A percentile compares a stretch with the other conserved stretches of the same genome.
Evolutionary conservation across 768 basidiomycete species (phyloP).

Genomic region (Termitomyces sp.): DNA sequence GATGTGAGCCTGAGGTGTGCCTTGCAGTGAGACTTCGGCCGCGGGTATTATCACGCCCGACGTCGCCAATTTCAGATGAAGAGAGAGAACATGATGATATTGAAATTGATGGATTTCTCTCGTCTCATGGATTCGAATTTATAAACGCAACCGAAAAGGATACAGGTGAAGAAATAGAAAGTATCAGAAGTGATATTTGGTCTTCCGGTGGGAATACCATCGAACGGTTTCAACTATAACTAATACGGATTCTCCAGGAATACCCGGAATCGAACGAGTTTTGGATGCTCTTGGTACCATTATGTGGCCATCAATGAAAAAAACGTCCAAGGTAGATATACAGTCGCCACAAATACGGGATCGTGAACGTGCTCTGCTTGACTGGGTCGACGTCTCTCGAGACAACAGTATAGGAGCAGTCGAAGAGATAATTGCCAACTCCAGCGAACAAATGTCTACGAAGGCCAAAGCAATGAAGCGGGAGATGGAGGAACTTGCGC

Average conservation of each 20-base stretch:
- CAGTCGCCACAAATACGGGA: conserved; percentile 14
- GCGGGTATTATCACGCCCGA: not conserved
- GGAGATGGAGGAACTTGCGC: conserved; percentile 55
- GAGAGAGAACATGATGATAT: conserved; percentile 38
- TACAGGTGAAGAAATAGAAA: conserved; percentile 3
- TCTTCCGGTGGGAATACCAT: conserved; percentile 21
- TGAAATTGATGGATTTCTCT: conserved; percentile 60
- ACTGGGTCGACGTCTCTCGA: conserved; percentile 36
- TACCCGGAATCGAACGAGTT: conserved; percentile 57
- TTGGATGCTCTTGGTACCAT: conserved; percentile 78
- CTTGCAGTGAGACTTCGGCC: conserved; percentile 56
- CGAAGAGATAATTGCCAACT: conserved; percentile 11
- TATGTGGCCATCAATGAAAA: conserved; percentile 82
- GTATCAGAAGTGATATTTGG: conserved; percentile 6
- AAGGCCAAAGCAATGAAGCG: conserved; percentile 30
- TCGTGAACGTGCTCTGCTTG: conserved; percentile 28
- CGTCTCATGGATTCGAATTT: conserved; percentile 72
- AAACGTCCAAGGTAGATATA: conserved; percentile 19
- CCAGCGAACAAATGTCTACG: conserved; percentile 17
- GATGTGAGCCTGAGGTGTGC: conserved; percentile 62
- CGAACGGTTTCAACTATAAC: not conserved
- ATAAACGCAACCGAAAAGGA: conserved; percentile 44
- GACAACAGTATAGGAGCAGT: conserved; percentile 25
- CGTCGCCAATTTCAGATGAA: conserved; percentile 6
- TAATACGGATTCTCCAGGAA: conserved; percentile 24